Conservation (phyloP, 371 early-diverging fungal species). For the Rhizopus stolonifer region DNA sequence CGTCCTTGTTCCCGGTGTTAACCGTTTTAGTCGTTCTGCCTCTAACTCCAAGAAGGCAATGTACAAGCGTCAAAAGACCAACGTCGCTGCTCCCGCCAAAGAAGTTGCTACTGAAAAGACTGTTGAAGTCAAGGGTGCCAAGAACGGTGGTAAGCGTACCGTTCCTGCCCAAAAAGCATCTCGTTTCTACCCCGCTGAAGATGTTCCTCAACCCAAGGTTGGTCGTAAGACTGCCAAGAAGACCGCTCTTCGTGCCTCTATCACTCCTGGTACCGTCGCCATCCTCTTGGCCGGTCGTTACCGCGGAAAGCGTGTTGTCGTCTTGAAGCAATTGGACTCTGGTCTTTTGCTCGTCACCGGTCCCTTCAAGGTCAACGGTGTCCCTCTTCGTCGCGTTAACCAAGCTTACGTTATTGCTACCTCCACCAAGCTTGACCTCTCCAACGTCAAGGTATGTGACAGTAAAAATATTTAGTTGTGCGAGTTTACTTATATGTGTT, state of each 20-base stretch:
- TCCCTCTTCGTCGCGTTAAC: slow-evolving; percentile 95
- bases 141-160: slow-evolving; percentile 77
- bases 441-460: slow-evolving; percentile 66
- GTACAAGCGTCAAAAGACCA: slow-evolving; percentile 75
- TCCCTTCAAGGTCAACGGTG: slow-evolving; percentile 97
- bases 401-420: slow-evolving; percentile 98
- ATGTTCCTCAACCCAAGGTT: slow-evolving; percentile 71
- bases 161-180: slow-evolving; percentile 71
- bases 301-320: slow-evolving; percentile 97
- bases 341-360: slow-evolving; percentile 95
- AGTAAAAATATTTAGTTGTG: background rate
- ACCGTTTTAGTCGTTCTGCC: slow-evolving; percentile 70
- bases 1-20: slow-evolving; percentile 78
- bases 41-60: slow-evolving; percentile 78
- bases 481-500: background rate
- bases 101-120: slow-evolving; percentile 63
- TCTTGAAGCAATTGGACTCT: slow-evolving; percentile 91
- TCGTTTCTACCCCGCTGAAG: slow-evolving; percentile 85
- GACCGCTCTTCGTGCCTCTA: slow-evolving; percentile 78
- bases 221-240: slow-evolving; percentile 77
- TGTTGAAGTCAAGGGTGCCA: slow-evolving; percentile 69
- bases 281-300: slow-evolving; percentile 95
- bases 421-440: slow-evolving; percentile 92
- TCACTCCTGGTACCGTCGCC: slow-evolving; percentile 96
- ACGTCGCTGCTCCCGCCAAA: slow-evolving; percentile 47